Evolutionary conservation across 257 asterid species (phyloP).

Genomic region (Osmanthus fragrans): DNA sequence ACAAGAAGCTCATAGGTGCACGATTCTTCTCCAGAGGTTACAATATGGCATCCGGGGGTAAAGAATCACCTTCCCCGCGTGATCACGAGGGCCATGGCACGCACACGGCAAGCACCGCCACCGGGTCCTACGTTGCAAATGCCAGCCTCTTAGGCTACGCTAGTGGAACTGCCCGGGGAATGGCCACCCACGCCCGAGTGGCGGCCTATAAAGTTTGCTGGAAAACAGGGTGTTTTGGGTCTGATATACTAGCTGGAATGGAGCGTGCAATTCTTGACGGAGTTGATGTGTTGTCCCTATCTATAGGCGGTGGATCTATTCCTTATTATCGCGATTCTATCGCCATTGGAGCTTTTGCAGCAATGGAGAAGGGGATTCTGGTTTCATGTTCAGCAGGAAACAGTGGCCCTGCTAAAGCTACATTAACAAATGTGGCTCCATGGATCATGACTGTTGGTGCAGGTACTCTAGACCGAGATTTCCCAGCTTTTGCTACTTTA

Average conservation of each 20-base stretch:
- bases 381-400: constrained; percentile 75
- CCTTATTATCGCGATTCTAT: constrained; percentile 43
- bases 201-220: constrained; percentile 73
- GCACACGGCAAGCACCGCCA: constrained; percentile 70
- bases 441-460: constrained; percentile 84
- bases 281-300: constrained; percentile 65
- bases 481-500: constrained; percentile 45
- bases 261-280: constrained; percentile 68
- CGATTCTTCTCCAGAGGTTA: constrained; percentile 43
- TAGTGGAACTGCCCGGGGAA: constrained; percentile 65
- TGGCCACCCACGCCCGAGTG: constrained; percentile 62
- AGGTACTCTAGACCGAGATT: constrained; percentile 62
- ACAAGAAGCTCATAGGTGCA: constrained; percentile 50
- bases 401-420: constrained; percentile 43
- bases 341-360: constrained; percentile 66
- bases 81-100: constrained; percentile 75
- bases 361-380: constrained; percentile 65
- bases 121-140: constrained; percentile 48
- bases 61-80: constrained; percentile 49
- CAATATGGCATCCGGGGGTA: constrained; percentile 26
- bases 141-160: constrained; percentile 66
- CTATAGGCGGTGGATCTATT: constrained; percentile 54
- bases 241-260: constrained; percentile 65
- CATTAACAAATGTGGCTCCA: constrained; percentile 59
- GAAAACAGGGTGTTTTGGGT: constrained; percentile 50